Evolutionary conservation across 2,329 filamentous ascomycete genomes (phyloP).

Genomic region (Fusarium buxicola): DNA sequence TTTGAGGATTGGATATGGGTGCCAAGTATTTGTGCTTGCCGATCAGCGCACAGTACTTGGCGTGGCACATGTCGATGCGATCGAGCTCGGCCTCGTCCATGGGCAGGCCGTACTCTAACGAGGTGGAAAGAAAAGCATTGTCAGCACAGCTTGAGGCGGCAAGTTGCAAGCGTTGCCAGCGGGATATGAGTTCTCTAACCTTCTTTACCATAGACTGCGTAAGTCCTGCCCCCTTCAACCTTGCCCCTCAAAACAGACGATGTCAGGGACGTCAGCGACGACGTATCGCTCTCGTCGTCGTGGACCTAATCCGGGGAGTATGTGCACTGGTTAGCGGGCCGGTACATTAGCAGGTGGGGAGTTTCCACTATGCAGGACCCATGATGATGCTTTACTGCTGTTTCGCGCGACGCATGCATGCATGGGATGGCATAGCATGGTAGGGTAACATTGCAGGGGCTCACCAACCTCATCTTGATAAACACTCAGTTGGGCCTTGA

Average conservation of each 20-base stretch:
- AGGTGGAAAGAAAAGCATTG: neutral
- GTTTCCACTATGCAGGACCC: neutral
- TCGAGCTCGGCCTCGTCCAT: constrained; percentile 56
- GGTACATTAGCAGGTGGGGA: neutral
- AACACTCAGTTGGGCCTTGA: constrained; percentile 23
- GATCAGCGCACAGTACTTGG: constrained; percentile 49
- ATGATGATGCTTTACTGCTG: neutral
- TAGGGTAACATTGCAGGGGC: neutral
- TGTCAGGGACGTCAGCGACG: constrained; percentile 43
- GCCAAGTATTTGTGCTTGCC: constrained; percentile 43
- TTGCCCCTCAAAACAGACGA: constrained; percentile 43
- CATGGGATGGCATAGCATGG: neutral
- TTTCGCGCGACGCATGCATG: neutral
- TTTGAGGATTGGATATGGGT: constrained; percentile 42
- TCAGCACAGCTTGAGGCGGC: neutral
- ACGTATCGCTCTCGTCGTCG: constrained; percentile 35
- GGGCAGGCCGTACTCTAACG: constrained; percentile 53
- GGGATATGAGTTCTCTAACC: constrained; percentile 32
- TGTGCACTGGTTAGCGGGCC: constrained; percentile 15
- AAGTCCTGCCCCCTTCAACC: constrained; percentile 49
- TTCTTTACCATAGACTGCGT: constrained; percentile 52
- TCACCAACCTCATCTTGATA: constrained; percentile 38
- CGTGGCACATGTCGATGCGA: constrained; percentile 55
- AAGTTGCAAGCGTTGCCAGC: neutral
- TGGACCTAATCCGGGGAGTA: constrained; percentile 9